phyloP scores from a whole-genome alignment of 1,284 basidiomycete species.

The Meripilus lineatus region DNA sequence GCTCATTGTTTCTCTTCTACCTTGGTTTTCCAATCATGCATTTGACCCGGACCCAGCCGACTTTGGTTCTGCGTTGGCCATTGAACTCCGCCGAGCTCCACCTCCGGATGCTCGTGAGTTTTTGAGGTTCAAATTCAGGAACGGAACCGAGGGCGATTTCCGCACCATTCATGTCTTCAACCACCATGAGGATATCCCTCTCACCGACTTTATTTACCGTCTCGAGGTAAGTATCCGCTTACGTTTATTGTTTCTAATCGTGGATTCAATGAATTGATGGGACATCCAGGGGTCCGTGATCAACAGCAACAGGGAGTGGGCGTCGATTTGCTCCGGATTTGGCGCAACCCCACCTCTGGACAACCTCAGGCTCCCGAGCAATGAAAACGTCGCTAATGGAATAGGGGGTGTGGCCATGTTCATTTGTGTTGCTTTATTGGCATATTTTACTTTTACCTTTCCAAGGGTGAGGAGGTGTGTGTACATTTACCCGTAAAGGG shows the following conservation, averaged over 20 bases:
- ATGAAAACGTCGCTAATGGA: no score
- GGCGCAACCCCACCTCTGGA: no score
- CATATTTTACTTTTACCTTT: no score
- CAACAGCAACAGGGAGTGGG: conserved; percentile 66
- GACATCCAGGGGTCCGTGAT: conserved; percentile 58
- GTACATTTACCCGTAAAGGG: no score
- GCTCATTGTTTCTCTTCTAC: no score
- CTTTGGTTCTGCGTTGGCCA: conserved; percentile 72
- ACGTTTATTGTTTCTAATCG: neutral
- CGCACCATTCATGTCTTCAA: conserved; percentile 63
- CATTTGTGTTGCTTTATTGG: no score
- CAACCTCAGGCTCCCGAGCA: no score
- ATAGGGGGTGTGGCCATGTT: no score
- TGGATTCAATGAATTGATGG: no score
- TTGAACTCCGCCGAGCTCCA: conserved; percentile 72
- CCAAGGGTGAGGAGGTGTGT: no score
- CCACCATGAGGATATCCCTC: conserved; percentile 64
- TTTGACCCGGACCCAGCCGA: conserved; percentile 56
- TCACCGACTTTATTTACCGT: conserved; percentile 75
- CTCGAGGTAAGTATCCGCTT: conserved; percentile 47
- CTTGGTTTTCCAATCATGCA: no score
- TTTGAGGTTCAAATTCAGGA: conserved; percentile 82
- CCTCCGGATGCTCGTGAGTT: conserved; percentile 74
- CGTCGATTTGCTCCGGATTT: no score
- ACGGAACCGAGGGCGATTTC: conserved; percentile 63